phyloP scores from a whole-genome alignment of 139 green algal species.

The Haematococcus sp. region DNA sequence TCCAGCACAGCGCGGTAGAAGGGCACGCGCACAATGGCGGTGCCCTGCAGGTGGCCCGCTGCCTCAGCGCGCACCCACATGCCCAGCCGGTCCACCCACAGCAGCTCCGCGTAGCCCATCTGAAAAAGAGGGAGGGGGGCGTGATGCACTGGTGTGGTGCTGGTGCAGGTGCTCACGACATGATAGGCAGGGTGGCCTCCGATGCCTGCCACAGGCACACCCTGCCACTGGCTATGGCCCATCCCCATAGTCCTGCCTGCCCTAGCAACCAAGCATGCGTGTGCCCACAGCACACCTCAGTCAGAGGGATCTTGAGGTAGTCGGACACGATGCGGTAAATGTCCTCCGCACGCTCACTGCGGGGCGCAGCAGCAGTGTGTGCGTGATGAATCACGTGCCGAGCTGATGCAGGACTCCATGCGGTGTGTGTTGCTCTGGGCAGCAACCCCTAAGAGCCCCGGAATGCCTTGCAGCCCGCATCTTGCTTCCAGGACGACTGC shows the following conservation, averaged over 20 bases:
- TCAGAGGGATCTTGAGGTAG: slow-evolving; percentile 41
- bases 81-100: slow-evolving; percentile 86
- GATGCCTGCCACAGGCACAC: no score
- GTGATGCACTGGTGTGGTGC: no score
- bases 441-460: no score
- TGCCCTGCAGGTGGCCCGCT: slow-evolving; percentile 13
- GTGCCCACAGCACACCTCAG: slow-evolving; percentile 32
- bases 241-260: no score
- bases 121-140: slow-evolving; percentile 24
- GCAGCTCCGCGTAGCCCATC: slow-evolving; percentile 75
- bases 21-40: slow-evolving; percentile 51
- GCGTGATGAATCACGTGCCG: no score
- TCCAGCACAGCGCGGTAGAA: slow-evolving; percentile 77
- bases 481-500: no score
- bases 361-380: no score
- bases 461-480: no score
- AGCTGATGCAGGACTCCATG: neutral
- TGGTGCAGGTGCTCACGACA: neutral
- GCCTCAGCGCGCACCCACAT: slow-evolving; percentile 67
- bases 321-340: slow-evolving; percentile 70
- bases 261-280: no score
- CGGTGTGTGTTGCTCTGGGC: neutral
- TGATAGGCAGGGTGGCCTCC: no score
- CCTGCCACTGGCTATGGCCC: no score
- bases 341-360: slow-evolving; percentile 70